A percentile compares a stretch with the other conserved stretches of the same genome.
Conservation (phyloP, 768 basidiomycete species). For the Psilocybe cyanescens region DNA sequence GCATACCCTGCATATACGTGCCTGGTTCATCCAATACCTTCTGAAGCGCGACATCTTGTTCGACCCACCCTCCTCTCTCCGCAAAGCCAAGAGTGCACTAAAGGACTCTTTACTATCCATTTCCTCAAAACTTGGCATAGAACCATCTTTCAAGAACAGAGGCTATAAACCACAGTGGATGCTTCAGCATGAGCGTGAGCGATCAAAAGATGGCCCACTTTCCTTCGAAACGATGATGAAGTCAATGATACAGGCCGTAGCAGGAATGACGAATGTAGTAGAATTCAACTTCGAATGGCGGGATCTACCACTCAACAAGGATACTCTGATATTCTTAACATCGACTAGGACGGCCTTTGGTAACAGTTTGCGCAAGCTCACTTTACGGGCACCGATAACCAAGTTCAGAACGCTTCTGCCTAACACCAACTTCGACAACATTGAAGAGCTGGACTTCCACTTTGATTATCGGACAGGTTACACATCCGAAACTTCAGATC, state of each 20-base stretch:
- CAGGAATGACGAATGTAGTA: constrained; percentile 35
- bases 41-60: constrained; percentile 25
- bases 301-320: constrained; percentile 35
- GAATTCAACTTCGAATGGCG: constrained; percentile 42
- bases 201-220: not conserved
- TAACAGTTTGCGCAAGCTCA: constrained; percentile 35
- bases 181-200: not conserved
- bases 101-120: not conserved
- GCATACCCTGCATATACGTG: constrained; percentile 35
- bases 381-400: constrained; percentile 33
- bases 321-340: constrained; percentile 32
- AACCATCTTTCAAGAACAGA: not conserved
- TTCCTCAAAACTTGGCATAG: not conserved
- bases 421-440: constrained; percentile 30
- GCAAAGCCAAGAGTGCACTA: constrained; percentile 2
- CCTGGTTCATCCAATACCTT: constrained; percentile 44
- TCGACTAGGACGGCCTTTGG: constrained; percentile 31
- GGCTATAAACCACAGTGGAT: not conserved
- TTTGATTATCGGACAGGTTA: constrained; percentile 31
- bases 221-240: constrained; percentile 28
- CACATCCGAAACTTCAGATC: not conserved
- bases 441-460: constrained; percentile 36
- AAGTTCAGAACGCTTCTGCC: constrained; percentile 34
- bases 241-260: constrained; percentile 35
- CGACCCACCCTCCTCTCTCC: not conserved